Evolutionary conservation across 805 yeast genomes (phyloP).

Genomic region (Sugiyamaella boreocaroliniensis): DNA sequence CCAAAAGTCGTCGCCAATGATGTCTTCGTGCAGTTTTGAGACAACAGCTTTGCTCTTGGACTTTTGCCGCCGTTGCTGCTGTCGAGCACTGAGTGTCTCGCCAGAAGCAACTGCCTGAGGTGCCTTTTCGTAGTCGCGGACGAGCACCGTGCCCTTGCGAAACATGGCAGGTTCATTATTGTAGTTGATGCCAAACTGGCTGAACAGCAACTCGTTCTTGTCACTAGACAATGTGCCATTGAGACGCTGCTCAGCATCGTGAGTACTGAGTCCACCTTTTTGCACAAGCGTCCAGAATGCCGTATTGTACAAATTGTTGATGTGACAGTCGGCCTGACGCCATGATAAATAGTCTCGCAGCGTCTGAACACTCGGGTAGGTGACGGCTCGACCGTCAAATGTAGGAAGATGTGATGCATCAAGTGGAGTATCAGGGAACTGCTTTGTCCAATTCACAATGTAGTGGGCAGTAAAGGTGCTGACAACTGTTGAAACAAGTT

Average conservation of each 20-base stretch:
- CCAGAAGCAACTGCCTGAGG: slow-evolving; percentile 14
- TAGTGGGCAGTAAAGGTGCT: slow-evolving; percentile 77
- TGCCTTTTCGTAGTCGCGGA: slow-evolving; percentile 41
- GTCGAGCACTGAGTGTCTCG: slow-evolving; percentile 32
- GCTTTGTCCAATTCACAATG: slow-evolving; percentile 55
- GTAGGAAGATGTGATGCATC: slow-evolving; percentile 59
- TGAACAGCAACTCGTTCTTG: slow-evolving; percentile 80
- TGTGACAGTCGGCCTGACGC: slow-evolving; percentile 95
- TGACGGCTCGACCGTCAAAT: slow-evolving; percentile 86
- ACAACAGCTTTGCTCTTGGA: slow-evolving; percentile 44
- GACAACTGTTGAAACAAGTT: slow-evolving; percentile 74
- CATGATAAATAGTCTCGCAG: slow-evolving; percentile 82
- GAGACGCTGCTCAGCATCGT: slow-evolving; percentile 72
- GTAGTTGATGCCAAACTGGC: slow-evolving; percentile 75
- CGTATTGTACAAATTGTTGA: slow-evolving; percentile 89
- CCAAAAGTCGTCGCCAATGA: slow-evolving; percentile 65
- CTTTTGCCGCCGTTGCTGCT: slow-evolving; percentile 45
- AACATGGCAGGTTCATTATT: slow-evolving; percentile 84
- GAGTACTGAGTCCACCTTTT: slow-evolving; percentile 61
- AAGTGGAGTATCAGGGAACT: slow-evolving; percentile 47
- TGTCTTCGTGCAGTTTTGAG: slow-evolving; percentile 46
- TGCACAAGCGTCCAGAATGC: slow-evolving; percentile 81
- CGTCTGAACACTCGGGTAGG: slow-evolving; percentile 58
- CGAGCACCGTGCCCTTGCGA: slow-evolving; percentile 70
- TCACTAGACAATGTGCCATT: slow-evolving; percentile 73